A percentile compares a stretch with the other conserved stretches of the same genome.
These are phyloP conservation scores for Trichoderma guizhouense DNA, from an alignment of 2,329 filamentous ascomycete species.

Conservation along the genomic window DNA sequence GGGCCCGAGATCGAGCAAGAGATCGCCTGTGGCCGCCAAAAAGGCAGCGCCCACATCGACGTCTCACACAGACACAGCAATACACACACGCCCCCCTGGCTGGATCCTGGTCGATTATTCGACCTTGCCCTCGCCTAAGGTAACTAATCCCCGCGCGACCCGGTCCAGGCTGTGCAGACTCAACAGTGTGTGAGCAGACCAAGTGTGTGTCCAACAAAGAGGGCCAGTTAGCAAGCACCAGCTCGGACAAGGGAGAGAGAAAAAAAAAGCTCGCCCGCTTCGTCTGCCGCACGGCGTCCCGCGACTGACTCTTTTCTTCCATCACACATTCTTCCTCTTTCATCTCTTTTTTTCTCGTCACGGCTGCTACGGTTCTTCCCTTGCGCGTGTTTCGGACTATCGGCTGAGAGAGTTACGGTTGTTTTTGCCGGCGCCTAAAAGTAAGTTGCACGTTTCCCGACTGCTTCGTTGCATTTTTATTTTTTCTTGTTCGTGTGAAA, in stretches of 20 bases:
- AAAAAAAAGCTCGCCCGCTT: slow-evolving; percentile 36
- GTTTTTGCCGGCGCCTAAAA: slow-evolving; percentile 54
- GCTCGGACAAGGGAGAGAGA: slow-evolving; percentile 31
- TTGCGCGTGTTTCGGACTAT: slow-evolving; percentile 45
- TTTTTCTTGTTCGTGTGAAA: slow-evolving; percentile 19
- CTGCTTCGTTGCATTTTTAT: slow-evolving; percentile 20
- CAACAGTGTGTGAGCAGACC: slow-evolving; percentile 1
- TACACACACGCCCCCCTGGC: slow-evolving; percentile 24
- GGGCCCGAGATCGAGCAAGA: slow-evolving; percentile 16
- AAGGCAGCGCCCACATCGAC: slow-evolving; percentile 10
- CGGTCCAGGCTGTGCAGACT: slow-evolving; percentile 25
- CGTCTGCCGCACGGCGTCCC: slow-evolving; percentile 33
- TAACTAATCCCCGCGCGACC: slow-evolving; percentile 26
- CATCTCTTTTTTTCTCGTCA: slow-evolving; percentile 37
- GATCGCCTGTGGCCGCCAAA: slow-evolving; percentile 17
- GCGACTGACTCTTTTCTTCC: slow-evolving; percentile 30
- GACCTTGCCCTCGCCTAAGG: slow-evolving; percentile 30
- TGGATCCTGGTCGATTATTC: slow-evolving; percentile 30
- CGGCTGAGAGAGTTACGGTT: slow-evolving; percentile 42
- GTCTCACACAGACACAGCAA: slow-evolving; percentile 8
- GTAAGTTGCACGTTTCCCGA: slow-evolving; percentile 39
- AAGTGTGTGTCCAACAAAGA: slow-evolving; percentile 22
- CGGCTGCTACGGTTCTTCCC: slow-evolving; percentile 45
- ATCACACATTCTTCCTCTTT: slow-evolving; percentile 28
- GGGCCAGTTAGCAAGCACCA: slow-evolving; percentile 26